Evolutionary conservation across 768 basidiomycete genomes (phyloP).

Genomic region (Basidioascus undulatus): DNA sequence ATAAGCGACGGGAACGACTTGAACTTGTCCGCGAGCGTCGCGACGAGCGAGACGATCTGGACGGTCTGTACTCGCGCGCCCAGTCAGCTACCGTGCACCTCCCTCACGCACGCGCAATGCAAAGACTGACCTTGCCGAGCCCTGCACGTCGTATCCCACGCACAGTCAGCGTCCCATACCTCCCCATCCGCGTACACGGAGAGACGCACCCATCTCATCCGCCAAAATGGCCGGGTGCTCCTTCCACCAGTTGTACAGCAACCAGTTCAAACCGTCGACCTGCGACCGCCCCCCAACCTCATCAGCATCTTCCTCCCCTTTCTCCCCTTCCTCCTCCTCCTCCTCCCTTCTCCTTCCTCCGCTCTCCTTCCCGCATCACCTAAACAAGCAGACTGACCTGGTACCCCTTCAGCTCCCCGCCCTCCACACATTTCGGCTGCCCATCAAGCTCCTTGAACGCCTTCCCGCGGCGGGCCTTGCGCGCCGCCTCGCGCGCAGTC

Average conservation of each 20-base stretch:
- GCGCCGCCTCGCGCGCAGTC: conserved; percentile 9
- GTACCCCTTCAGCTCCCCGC: conserved; percentile 22
- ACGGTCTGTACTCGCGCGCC: conserved; percentile 3
- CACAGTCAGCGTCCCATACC: no score
- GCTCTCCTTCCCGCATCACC: no score
- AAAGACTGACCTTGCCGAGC: no score
- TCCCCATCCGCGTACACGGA: background rate
- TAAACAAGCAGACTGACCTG: conserved; percentile 30
- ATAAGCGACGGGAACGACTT: conserved; percentile 57
- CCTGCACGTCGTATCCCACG: no score
- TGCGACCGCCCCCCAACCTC: conserved; percentile 63
- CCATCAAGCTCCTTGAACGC: conserved; percentile 26
- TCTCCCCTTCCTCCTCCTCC: no score
- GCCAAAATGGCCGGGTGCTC: conserved; percentile 68
- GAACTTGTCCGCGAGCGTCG: conserved; percentile 31
- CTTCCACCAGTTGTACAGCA: conserved; percentile 57
- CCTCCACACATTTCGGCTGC: conserved; percentile 34
- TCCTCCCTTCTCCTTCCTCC: no score
- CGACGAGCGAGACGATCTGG: conserved; percentile 52
- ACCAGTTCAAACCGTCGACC: conserved; percentile 21
- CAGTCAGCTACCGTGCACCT: background rate
- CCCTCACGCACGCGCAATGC: no score
- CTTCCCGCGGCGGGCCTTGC: conserved; percentile 15
- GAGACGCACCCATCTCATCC: conserved; percentile 67
- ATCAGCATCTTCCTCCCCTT: conserved; percentile 43